Base-by-base conservation (phyloP, 805 yeast species). In the Schizosaccharomyces osmophilus region DNA sequence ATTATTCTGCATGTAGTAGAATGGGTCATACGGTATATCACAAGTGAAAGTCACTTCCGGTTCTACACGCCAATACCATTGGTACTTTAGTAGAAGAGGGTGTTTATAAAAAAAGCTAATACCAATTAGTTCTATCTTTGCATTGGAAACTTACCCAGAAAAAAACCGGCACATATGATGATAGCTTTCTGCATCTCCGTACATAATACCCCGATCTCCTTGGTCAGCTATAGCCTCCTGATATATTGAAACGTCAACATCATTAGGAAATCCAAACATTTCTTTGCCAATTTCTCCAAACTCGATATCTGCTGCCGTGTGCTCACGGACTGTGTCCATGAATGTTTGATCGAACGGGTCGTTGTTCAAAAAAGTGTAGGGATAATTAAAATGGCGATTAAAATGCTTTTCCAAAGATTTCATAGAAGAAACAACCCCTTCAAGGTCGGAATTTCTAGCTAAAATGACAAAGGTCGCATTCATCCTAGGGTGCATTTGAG, bases 11-110 rank as follows among this genome's bases (percentile, higher is more conserved):
- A 90, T 87, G 67, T 84, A 87, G 17, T 77, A 66, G 68, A 90
- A 93, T 15, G 96, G 95, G 72, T 90, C 97, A 72, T 89, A 87
- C 0, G 95, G 84, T 62, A 88, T 71, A 70, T 90, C 97, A 72
- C 98, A 90, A 69, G 77, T 87, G 69, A 87, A 87, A 65, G 85
- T 83, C 51, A 90, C 93, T 65, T 84, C 84, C 2, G 97, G 97
- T 71, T 93, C 98, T 13, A 93, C 87, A 62, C 97, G 77, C 96
- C 97, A 89, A 72, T 88, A 90, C 94, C 95, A 90, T 64, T 88
- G 87, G 62, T 81, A 77, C 63, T 81, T 77, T 60, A 72, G 71
- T 55, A 90, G 83, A 64, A 86, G 69, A 5, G 84, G 85, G 70
- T 90, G 96, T 63, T 82, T 79, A 73, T 80, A 87, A 68, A 90